Base-by-base conservation (phyloP, 495 filamentous ascomycete species). In the Trichoderma gamsii region DNA sequence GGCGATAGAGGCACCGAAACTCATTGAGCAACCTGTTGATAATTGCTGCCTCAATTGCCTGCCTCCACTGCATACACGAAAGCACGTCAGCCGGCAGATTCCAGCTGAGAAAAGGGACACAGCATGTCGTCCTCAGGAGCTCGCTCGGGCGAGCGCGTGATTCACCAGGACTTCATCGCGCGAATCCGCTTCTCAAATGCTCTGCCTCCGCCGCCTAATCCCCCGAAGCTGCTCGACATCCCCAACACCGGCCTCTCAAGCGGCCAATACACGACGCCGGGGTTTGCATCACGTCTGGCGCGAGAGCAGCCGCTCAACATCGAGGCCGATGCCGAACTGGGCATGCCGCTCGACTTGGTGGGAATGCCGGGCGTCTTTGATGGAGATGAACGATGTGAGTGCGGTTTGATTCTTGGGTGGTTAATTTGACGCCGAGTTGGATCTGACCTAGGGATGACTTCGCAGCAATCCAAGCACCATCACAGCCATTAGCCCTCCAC, bases 91-190 rank as follows among this genome's bases (percentile, higher is more conserved):
- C 56, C 7, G 27, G 25, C 3, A 25, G 27, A 61, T 18, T 61
- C 6, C 11, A n/a, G 8, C 16, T 4, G 27, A 25, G 27, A 61
- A 61, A 61, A 61, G 56, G 56, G 56, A 27, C 25, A 23, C 56
- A 61, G 8, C 9, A 69, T 75, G 75, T 68, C 76, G 71, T 74
- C 72, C 18, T 73, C 73, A 41, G 69, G 75, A 65, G 74, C 77
- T 70, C 73, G 78, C 70, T 75, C 72, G 66, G 77, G 79, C 67
- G 86, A 90, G 79, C 83, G 84, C 72, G 86, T 85, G 74, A 90
- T 91, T 69, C 91, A 92, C 72, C 95, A 99, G 78, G 95, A 99
- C 73, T 98, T 97, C 74, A 96, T 99, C 70, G 94, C 92, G 61
- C 90, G 94, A 66, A 89, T 97, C 67, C 87, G 95, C 74, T 99